Evolutionary conservation across 345 rosid genomes (phyloP).

Genomic region (Conringia planisiliqua): DNA sequence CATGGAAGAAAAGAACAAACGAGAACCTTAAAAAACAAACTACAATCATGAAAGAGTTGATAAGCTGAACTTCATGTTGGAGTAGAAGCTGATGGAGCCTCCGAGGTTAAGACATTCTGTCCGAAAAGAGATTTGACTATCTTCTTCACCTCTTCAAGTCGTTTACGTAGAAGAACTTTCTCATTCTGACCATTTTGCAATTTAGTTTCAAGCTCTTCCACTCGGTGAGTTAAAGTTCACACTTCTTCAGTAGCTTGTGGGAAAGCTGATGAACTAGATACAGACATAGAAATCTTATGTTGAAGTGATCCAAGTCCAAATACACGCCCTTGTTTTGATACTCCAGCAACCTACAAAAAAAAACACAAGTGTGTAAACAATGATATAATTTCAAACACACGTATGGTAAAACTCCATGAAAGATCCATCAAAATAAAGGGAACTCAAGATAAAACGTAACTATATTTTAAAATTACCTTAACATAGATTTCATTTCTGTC

Average conservation of each 20-base stretch:
- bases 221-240: not conserved
- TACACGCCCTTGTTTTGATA: not conserved
- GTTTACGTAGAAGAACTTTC: not conserved
- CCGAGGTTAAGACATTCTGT: not conserved
- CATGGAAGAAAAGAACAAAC: too few relatives aligned
- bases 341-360: not conserved
- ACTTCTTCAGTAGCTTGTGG: not conserved
- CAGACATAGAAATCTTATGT: not conserved
- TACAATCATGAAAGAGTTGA: too few relatives aligned
- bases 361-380: not conserved
- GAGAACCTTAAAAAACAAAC: too few relatives aligned
- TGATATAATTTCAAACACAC: too few relatives aligned
- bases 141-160: not conserved
- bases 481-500: not conserved
- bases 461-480: not conserved
- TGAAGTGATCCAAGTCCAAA: constrained; percentile 16
- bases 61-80: too few relatives aligned
- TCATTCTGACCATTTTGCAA: not conserved
- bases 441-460: too few relatives aligned
- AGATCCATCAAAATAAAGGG: too few relatives aligned
- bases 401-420: too few relatives aligned
- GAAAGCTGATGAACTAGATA: not conserved
- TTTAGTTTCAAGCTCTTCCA: not conserved
- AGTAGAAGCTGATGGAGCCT: too few relatives aligned
- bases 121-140: not conserved